These are phyloP conservation scores for Saturnispora hagleri DNA, from an alignment of 805 yeast species.

Conservation along the genomic window DNA sequence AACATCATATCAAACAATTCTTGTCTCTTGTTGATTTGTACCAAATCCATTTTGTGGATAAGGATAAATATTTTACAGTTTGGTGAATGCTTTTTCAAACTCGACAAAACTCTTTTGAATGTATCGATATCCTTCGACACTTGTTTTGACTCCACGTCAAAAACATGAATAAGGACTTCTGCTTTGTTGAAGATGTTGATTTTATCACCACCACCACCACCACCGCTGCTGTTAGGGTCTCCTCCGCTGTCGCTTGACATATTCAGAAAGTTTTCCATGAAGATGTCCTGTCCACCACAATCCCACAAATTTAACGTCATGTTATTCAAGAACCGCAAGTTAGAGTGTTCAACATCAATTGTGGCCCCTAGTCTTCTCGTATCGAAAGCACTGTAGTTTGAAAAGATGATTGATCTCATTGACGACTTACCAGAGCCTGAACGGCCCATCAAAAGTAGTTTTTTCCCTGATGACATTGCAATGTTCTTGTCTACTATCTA, in stretches of 20 bases:
- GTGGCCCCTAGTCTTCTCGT: slow-evolving; percentile 95
- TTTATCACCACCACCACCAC: slow-evolving; percentile 39
- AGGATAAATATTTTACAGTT: slow-evolving; percentile 85
- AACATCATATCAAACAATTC: slow-evolving; percentile 80
- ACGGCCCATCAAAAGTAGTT: slow-evolving; percentile 72
- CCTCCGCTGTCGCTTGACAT: background rate
- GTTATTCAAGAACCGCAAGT: slow-evolving; percentile 82
- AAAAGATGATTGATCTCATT: slow-evolving; percentile 92
- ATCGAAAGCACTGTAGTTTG: slow-evolving; percentile 94
- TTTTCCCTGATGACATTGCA: slow-evolving; percentile 35
- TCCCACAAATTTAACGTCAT: slow-evolving; percentile 96
- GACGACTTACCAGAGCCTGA: slow-evolving; percentile 97
- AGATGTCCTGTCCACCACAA: slow-evolving; percentile 96
- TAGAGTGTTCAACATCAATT: slow-evolving; percentile 97
- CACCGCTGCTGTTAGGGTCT: slow-evolving; percentile 16
- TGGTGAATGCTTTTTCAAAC: slow-evolving; percentile 77
- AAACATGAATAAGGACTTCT: slow-evolving; percentile 90
- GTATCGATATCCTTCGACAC: slow-evolving; percentile 90
- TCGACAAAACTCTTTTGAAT: slow-evolving; percentile 73
- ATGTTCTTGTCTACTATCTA: background rate
- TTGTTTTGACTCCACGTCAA: slow-evolving; percentile 90
- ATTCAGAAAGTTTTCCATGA: slow-evolving; percentile 76
- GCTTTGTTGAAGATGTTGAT: slow-evolving; percentile 86
- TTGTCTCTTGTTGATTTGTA: slow-evolving; percentile 75
- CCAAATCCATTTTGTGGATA: slow-evolving; percentile 93